Evolutionary conservation across 345 rosid species (phyloP).

Genomic region (Eucalyptus regnans): DNA sequence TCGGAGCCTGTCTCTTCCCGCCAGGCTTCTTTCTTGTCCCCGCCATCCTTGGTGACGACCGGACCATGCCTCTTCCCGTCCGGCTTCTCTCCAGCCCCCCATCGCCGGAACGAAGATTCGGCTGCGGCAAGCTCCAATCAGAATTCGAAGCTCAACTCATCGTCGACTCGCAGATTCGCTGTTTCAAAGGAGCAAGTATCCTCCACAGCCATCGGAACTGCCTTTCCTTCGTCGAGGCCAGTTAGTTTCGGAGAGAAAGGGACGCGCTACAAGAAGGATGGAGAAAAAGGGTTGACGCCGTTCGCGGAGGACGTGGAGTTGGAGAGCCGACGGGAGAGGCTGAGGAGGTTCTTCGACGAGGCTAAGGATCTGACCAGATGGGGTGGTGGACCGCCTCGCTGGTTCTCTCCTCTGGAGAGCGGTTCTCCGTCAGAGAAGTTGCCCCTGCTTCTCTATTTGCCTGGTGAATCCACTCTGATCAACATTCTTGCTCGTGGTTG

Average conservation of each 20-base stretch:
- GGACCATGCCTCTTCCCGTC: neutral
- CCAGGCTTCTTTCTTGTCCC: neutral
- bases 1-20: neutral
- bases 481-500: neutral
- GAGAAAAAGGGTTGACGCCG: neutral
- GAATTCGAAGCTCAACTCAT: neutral
- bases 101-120: neutral
- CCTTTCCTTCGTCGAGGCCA: neutral
- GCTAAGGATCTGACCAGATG: slow-evolving; percentile 28
- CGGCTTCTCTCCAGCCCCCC: neutral
- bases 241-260: neutral
- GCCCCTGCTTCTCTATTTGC: slow-evolving; percentile 68
- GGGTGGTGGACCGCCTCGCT: slow-evolving; percentile 50
- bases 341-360: slow-evolving; percentile 36
- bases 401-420: slow-evolving; percentile 63
- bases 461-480: slow-evolving; percentile 22
- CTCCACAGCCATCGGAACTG: neutral
- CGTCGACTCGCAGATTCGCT: slow-evolving; percentile 1
- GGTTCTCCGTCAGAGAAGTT: slow-evolving; percentile 26
- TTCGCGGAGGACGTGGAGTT: neutral
- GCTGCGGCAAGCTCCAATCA: neutral
- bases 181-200: slow-evolving; percentile 1
- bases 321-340: neutral
- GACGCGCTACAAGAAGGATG: neutral
- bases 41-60: slow-evolving; percentile 1